Evolutionary conservation across 495 filamentous ascomycete genomes (phyloP), one percentile per base, ranked within the genome.

Genomic region (Penicillium steckii): DNA sequence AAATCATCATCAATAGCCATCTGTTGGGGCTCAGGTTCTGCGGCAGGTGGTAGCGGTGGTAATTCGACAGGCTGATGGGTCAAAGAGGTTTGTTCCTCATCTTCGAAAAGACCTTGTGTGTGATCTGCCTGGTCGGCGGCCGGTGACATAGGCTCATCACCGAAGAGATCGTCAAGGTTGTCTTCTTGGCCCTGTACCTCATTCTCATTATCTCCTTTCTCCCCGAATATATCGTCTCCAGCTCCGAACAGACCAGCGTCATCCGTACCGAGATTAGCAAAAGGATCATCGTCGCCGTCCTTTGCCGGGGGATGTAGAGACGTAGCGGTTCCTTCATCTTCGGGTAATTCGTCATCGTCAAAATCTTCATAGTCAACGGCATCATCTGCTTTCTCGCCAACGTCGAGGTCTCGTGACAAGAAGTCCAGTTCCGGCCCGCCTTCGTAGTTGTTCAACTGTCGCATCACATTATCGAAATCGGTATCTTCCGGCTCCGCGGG

Each of bases 291-390:
- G 29, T 30, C 48, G 5, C 51, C 38, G 21, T 59, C 56, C 10
- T 67, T 52, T 5, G 43, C 18, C 13, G 17, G 42, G 8, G 57
- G 25, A 27, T 48, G 55, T 7, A 47, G 44, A 9, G 43, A 32
- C 18, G 44, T 29, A 2, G 30, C 50, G 19, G 64, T 17, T 7
- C 56, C 66, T 35, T 80, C 84, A 55, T 89, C 86, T 7, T 87
- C 84, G 5, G 85, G 79, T 26, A 88, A 71, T 52, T 89, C 86
- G 61, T 88, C 83, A 53, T 89, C 86, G 25, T 80, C 78, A 35
- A 96, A 87, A 66, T 96, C 92, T 64, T 89, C 92, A 58, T 84
- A 99, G 69, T 99, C 94, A 15, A 87, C 65, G 13, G 88, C 88
- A 72, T 91, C 86, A 30, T 87, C 87, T 8, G 85, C 88, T 62